Evolutionary conservation across 1,284 basidiomycete genomes (phyloP).

Genomic region (Apiotrichum siamense): DNA sequence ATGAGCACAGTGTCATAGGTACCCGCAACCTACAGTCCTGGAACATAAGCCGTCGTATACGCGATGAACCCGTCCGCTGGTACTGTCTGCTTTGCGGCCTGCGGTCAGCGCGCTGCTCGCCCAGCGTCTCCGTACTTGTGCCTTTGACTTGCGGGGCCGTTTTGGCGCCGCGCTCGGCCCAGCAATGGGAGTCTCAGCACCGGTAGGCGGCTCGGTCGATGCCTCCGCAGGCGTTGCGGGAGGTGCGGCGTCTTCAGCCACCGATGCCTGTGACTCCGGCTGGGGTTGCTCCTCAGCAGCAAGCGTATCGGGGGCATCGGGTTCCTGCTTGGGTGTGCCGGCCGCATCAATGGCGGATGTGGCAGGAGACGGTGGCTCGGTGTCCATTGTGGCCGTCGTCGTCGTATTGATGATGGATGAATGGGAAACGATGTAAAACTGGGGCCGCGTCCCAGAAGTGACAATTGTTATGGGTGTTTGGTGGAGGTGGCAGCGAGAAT

Average conservation of each 20-base stretch:
- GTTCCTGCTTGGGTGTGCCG: background rate
- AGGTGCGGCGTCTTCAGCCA: background rate
- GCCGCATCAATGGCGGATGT: background rate
- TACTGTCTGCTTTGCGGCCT: conserved; percentile 17
- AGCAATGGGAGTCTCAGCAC: conserved; percentile 7
- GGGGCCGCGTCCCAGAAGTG: too few species aligned
- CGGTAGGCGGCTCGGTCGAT: background rate
- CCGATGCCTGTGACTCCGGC: background rate
- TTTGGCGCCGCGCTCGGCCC: conserved; percentile 8
- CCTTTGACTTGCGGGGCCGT: conserved; percentile 9
- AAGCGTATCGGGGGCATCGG: background rate
- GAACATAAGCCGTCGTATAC: conserved; percentile 38
- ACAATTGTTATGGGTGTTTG: too few species aligned
- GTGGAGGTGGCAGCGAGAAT: background rate
- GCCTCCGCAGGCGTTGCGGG: background rate
- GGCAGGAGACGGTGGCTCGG: background rate
- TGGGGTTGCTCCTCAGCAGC: too few species aligned
- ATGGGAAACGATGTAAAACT: background rate
- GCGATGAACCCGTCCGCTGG: conserved; percentile 14
- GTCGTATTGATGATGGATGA: background rate
- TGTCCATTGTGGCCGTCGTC: background rate
- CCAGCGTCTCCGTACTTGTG: background rate
- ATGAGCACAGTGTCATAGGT: background rate
- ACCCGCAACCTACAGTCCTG: conserved; percentile 24
- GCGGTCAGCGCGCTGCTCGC: background rate